Percentiles rank a stretch among this genome's conserved stretches.
These are phyloP conservation scores for Wallacemonas rigidus DNA, from an alignment of 208 protist species.

Conservation along the genomic window DNA sequence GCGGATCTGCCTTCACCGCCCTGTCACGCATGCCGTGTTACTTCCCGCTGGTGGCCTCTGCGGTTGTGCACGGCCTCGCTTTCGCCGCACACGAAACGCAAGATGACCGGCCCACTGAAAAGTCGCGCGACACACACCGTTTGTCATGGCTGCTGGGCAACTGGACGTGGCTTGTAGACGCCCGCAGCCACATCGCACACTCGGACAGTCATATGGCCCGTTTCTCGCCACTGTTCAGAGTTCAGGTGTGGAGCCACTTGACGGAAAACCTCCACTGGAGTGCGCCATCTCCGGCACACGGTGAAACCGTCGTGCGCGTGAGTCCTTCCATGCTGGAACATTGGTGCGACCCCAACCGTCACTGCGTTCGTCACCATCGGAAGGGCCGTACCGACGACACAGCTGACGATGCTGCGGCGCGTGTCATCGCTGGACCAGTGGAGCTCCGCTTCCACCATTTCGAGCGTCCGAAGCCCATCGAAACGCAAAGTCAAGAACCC, in stretches of 20 bases:
- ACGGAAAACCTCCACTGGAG: not conserved
- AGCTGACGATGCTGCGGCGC: not conserved
- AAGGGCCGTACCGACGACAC: not conserved
- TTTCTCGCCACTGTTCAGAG: not conserved
- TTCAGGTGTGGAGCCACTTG: not conserved
- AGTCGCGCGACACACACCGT: not conserved
- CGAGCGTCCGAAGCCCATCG: not conserved
- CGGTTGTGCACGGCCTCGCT: not conserved
- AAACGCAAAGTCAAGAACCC: not conserved
- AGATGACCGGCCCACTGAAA: not conserved
- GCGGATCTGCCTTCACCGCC: not conserved
- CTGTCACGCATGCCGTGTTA: not conserved
- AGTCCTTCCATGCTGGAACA: not conserved
- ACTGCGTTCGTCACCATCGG: too few relatives aligned
- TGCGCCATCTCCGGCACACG: not conserved
- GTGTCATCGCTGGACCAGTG: not conserved
- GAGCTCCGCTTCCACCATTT: not conserved
- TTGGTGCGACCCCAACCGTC: not conserved
- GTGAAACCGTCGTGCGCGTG: not conserved
- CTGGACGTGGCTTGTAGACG: not conserved
- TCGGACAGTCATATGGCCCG: not conserved
- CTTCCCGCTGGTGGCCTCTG: not conserved
- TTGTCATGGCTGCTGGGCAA: not conserved
- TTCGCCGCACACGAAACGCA: not conserved
- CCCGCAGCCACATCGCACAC: not conserved